phyloP scores from a whole-genome alignment of 164 flowering plant genomes.

The Vitis riparia region DNA sequence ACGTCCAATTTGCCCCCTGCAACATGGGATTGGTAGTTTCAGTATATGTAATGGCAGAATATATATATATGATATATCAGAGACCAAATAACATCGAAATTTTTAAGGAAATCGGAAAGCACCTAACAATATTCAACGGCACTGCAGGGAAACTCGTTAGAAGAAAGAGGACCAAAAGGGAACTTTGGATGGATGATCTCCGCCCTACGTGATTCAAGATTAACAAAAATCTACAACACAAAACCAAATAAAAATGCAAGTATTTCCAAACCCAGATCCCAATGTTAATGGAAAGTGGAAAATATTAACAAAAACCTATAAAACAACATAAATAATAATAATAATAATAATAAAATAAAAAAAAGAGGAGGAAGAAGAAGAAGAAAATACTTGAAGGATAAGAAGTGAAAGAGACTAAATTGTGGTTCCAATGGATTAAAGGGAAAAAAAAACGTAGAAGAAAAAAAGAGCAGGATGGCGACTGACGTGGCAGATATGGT shows the following conservation, averaged over 20 bases:
- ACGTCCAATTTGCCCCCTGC: conserved; percentile 51
- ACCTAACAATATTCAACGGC: conserved; percentile 42
- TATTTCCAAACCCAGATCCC: too few relatives aligned
- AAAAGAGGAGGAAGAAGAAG: background rate
- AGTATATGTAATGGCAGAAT: background rate
- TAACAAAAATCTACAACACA: conserved; percentile 33
- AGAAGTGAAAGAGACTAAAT: too few relatives aligned
- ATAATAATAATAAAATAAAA: background rate
- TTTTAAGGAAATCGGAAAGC: background rate
- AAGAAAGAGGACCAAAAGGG: conserved; percentile 39
- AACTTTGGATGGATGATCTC: conserved; percentile 30
- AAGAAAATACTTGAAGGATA: too few relatives aligned
- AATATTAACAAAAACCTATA: too few relatives aligned
- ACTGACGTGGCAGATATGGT: conserved; percentile 29
- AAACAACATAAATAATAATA: too few relatives aligned
- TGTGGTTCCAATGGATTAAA: too few relatives aligned
- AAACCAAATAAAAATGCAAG: background rate
- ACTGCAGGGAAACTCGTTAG: conserved; percentile 37
- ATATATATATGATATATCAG: background rate
- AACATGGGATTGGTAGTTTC: conserved; percentile 5
- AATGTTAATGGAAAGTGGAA: too few relatives aligned
- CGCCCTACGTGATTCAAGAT: conserved; percentile 30
- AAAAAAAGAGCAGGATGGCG: background rate
- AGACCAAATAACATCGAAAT: background rate
- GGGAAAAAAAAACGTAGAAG: background rate